Base-by-base conservation (phyloP, 768 basidiomycete genomes). In the Tulasnella sp. region DNA sequence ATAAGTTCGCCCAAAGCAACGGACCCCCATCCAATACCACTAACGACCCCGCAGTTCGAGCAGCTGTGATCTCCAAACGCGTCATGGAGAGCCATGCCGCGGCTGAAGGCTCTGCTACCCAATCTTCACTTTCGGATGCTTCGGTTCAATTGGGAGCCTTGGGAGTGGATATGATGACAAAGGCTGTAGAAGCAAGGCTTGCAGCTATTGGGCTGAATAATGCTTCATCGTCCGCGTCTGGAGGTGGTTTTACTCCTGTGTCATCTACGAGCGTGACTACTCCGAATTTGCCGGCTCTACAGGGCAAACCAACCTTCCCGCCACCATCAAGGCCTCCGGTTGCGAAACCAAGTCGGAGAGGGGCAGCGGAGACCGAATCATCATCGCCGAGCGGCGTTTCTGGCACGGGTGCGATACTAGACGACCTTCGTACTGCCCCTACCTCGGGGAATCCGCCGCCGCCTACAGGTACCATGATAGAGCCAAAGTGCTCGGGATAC, bases 401-500 rank as follows among this genome's bases (percentile, higher is more conserved):
- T 7, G 34, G 30, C 27, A 34, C 53, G 4, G 11, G 4, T 21
- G 15, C 19, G 41, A 19, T 29, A 42, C 38, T 21, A 19, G 24
- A 34, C n/a, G 27, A 30, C 1, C 21, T 2, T 3, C 3, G 24
- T 17, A 51, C 17, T 17, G n/a, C 21, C 45, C 56, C 15, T n/a
- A 51, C 23, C 34, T 34, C 13, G 59, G 34, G 7, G 34, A 15
- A 38, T 58, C 23, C 30, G 64, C 51, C 67, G 11, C 64, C 66
- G 29, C 68, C 72, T 0, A 68, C 71, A n/a, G n/a, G n/a, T n/a
- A n/a, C 38, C 70, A 94, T 38, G 49, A 71, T 77, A 34, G 89
- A 93, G 67, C 75, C 85, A 13, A 84, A 85, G 66, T 98, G 96
- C 71, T 95, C 93, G 1, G 94, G 93, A 7, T 99, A 99, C 71